These are phyloP conservation scores for Lipomyces starkeyi DNA, from an alignment of 805 yeast genomes.

Conservation along the genomic window DNA sequence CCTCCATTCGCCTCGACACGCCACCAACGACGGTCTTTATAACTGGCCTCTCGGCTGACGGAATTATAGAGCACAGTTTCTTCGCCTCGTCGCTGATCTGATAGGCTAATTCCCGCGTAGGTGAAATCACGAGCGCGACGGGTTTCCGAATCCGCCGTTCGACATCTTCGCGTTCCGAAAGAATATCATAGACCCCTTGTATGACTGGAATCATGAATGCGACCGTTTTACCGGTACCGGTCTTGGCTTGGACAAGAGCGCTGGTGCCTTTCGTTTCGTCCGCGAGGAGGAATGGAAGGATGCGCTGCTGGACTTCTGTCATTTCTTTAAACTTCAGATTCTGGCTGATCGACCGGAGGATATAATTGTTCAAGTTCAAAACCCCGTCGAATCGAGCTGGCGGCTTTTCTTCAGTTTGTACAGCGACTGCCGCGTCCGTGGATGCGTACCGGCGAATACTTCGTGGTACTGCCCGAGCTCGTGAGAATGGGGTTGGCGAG, in stretches of 20 bases:
- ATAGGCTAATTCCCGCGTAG: slow-evolving; percentile 92
- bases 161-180: neutral
- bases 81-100: slow-evolving; percentile 60
- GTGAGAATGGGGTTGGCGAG: neutral
- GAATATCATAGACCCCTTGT: slow-evolving; percentile 66
- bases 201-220: slow-evolving; percentile 85
- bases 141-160: slow-evolving; percentile 35
- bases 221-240: slow-evolving; percentile 97
- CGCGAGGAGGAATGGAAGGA: slow-evolving; percentile 45
- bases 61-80: neutral
- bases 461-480: neutral
- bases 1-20: neutral
- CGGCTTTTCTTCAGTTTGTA: neutral
- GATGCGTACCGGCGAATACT: neutral
- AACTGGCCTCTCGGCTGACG: neutral
- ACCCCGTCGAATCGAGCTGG: neutral
- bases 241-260: slow-evolving; percentile 90
- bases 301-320: slow-evolving; percentile 31
- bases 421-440: neutral
- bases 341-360: neutral
- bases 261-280: slow-evolving; percentile 54
- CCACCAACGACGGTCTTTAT: slow-evolving; percentile 29
- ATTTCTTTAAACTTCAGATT: slow-evolving; percentile 10
- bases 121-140: slow-evolving; percentile 82
- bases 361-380: slow-evolving; percentile 8